A percentile compares a stretch with the other conserved stretches of the same genome.
phyloP scores from a whole-genome alignment of 331 rosid species.

The Quercus phellos region DNA sequence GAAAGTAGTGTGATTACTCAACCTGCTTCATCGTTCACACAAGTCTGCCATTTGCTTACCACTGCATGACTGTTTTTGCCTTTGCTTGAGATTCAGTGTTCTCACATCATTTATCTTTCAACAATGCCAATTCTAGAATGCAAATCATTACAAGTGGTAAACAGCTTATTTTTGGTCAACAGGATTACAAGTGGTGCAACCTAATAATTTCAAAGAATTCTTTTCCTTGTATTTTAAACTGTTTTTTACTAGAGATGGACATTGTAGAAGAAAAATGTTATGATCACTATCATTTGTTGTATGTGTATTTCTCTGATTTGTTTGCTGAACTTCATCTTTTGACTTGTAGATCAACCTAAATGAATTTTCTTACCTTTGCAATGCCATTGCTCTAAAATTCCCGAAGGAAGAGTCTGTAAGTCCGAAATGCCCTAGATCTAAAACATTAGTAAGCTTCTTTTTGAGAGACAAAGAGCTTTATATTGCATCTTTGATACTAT shows the following conservation, averaged over 20 bases:
- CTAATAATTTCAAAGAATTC: not conserved
- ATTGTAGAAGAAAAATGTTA: not conserved
- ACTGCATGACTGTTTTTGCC: not conserved
- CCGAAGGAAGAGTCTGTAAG: constrained; percentile 81
- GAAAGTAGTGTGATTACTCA: not conserved
- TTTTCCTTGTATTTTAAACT: not conserved
- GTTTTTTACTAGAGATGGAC: not conserved
- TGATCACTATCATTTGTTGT: not conserved
- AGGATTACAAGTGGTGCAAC: not conserved
- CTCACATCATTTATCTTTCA: not conserved
- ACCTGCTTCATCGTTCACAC: not conserved
- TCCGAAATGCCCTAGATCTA: constrained; percentile 15
- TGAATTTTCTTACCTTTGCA: constrained; percentile 91
- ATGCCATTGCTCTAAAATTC: constrained; percentile 81
- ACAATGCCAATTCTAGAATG: not conserved
- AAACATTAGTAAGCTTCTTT: constrained; percentile 17
- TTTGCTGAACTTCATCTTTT: constrained; percentile 16
- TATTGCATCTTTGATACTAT: constrained; percentile 23
- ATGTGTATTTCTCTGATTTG: not conserved
- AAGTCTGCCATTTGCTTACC: not conserved
- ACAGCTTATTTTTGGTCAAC: not conserved
- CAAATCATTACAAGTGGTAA: not conserved
- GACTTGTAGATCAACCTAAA: constrained; percentile 66
- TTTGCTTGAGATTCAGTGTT: not conserved
- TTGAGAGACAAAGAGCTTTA: constrained; percentile 10